These are phyloP conservation scores for Plicaturopsis crispa DNA, from an alignment of 768 basidiomycete genomes.

Conservation along the genomic window DNA sequence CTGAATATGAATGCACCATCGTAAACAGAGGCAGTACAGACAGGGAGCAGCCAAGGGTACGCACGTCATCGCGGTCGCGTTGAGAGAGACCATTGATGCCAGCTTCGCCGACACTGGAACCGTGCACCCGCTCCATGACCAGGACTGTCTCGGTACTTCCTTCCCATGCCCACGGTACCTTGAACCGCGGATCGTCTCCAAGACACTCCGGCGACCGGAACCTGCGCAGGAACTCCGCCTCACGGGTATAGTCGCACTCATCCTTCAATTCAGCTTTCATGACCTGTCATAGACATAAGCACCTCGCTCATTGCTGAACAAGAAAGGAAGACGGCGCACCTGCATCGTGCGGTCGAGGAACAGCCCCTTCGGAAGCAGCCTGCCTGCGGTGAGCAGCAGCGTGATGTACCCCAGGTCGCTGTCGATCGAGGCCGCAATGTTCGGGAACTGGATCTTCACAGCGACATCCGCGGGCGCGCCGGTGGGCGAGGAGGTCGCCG, in stretches of 20 bases:
- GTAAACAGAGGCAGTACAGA: no score
- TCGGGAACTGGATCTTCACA: conserved; percentile 93
- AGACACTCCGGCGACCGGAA: conserved; percentile 49
- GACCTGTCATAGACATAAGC: conserved; percentile 36
- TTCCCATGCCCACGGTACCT: conserved; percentile 82
- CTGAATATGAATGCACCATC: conserved; percentile 34
- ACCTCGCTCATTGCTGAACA: background rate
- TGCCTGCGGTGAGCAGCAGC: conserved; percentile 71
- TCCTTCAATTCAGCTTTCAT: conserved; percentile 87
- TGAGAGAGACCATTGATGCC: conserved; percentile 49
- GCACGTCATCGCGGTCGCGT: conserved; percentile 65
- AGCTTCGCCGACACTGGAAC: conserved; percentile 71
- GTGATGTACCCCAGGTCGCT: conserved; percentile 86
- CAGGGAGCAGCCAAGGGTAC: conserved; percentile 7
- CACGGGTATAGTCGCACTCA: conserved; percentile 86
- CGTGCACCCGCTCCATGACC: conserved; percentile 82
- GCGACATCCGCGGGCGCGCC: conserved; percentile 54
- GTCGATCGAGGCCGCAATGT: conserved; percentile 77
- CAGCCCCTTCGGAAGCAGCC: conserved; percentile 78
- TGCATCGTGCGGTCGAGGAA: conserved; percentile 86
- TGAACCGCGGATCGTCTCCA: conserved; percentile 60
- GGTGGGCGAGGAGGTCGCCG: conserved; percentile 43
- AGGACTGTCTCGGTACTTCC: conserved; percentile 77
- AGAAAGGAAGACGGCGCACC: conserved; percentile 21
- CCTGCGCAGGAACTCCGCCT: conserved; percentile 60